These are phyloP conservation scores for Parachaetomium inaequale DNA, from an alignment of 495 filamentous ascomycete genomes.

Conservation along the genomic window DNA sequence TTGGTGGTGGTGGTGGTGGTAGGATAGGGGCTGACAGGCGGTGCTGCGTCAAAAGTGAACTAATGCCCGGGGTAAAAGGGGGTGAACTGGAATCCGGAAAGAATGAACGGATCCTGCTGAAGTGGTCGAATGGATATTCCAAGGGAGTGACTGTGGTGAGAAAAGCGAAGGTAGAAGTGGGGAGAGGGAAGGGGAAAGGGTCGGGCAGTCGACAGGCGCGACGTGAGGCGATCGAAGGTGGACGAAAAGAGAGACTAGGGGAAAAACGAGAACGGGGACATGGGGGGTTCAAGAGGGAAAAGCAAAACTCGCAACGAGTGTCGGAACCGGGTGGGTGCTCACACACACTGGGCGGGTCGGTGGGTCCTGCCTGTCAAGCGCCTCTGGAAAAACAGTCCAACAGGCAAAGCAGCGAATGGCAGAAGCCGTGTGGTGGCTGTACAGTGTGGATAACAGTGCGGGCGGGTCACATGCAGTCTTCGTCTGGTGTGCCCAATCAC, in stretches of 20 bases:
- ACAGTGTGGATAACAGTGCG: constrained; percentile 18
- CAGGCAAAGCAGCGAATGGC: constrained; percentile 11
- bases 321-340: constrained; percentile 23
- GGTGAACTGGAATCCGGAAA: constrained; percentile 36
- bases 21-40: constrained; percentile 2
- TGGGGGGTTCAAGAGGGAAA: constrained; percentile 36
- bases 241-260: constrained; percentile 35
- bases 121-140: constrained; percentile 33
- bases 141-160: constrained; percentile 45
- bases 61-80: constrained; percentile 29
- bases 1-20: background rate
- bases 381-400: background rate
- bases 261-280: constrained; percentile 32
- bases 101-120: constrained; percentile 36
- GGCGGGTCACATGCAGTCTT: no score
- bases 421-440: background rate
- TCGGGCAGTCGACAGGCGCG: constrained; percentile 29
- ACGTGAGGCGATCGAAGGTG: constrained; percentile 32
- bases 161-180: constrained; percentile 36
- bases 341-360: constrained; percentile 21
- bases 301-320: constrained; percentile 26
- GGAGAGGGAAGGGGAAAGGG: constrained; percentile 30
- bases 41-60: constrained; percentile 8
- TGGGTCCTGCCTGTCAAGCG: constrained; percentile 16
- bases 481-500: constrained; percentile 6